phyloP scores from a whole-genome alignment of 2,329 filamentous ascomycete species.

The Epichloe aotearoae region DNA sequence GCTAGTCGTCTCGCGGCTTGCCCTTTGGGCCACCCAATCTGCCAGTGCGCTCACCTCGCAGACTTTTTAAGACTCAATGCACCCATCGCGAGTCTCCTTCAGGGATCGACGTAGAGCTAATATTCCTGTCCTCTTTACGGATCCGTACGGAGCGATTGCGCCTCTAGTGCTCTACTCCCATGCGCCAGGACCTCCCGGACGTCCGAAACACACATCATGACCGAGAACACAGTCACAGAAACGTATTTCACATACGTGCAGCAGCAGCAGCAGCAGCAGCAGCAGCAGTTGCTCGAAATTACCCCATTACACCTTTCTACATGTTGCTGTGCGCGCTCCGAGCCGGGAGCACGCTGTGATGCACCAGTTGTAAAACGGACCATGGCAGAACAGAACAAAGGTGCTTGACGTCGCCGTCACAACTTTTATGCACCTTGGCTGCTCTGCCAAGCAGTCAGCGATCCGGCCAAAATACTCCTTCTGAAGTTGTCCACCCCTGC shows the following conservation, averaged over 20 bases:
- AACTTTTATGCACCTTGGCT: slow-evolving; percentile 2
- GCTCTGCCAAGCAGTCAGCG: slow-evolving; percentile 4
- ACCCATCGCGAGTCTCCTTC: no score
- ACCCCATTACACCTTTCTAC: slow-evolving; percentile 2
- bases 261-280: background rate
- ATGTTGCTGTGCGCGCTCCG: slow-evolving; percentile 2
- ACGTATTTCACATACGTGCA: background rate
- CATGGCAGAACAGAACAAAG: background rate
- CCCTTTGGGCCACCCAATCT: no score
- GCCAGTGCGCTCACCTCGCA: no score
- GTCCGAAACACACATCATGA: no score
- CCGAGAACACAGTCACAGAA: background rate
- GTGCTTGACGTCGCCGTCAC: background rate
- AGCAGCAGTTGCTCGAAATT: background rate
- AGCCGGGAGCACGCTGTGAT: slow-evolving; percentile 4
- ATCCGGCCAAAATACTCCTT: slow-evolving; percentile 1
- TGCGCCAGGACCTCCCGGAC: no score
- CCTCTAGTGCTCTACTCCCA: no score
- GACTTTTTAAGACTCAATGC: no score
- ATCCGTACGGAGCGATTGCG: no score
- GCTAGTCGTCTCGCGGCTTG: no score
- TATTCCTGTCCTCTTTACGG: no score
- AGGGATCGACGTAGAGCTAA: no score
- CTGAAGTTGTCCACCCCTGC: slow-evolving; percentile 1
- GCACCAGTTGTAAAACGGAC: slow-evolving; percentile 6